phyloP scores from a whole-genome alignment of 139 green algal genomes.

The Pseudopediastrum boryanum region DNA sequence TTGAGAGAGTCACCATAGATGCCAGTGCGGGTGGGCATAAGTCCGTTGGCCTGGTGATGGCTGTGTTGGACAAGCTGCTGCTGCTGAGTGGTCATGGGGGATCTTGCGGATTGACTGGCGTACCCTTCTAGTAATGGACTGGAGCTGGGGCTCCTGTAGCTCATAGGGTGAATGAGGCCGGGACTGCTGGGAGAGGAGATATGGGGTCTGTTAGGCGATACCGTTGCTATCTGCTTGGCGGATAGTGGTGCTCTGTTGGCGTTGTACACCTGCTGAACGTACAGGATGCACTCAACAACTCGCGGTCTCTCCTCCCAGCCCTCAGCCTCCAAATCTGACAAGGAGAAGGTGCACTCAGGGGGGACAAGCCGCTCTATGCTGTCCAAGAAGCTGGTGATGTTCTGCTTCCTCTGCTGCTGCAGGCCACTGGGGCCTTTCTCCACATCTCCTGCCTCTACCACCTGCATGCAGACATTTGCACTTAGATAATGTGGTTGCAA shows the following conservation, averaged over 20 bases:
- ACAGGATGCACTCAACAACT: constrained; percentile 71
- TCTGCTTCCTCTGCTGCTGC: constrained; percentile 40
- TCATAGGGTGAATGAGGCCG: too few relatives aligned
- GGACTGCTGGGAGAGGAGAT: too few relatives aligned
- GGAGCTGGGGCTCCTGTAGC: too few relatives aligned
- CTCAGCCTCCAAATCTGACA: constrained; percentile 59
- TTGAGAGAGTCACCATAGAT: constrained; percentile 1
- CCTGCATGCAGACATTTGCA: not conserved
- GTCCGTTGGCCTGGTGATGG: constrained; percentile 34
- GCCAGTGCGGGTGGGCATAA: not conserved
- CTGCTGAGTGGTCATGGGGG: not conserved
- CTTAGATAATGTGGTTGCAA: constrained; percentile 23
- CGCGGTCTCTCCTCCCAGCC: constrained; percentile 48
- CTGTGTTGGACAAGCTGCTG: not conserved
- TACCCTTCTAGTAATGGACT: too few relatives aligned
- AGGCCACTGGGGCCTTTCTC: constrained; percentile 15
- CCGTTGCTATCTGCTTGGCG: too few relatives aligned
- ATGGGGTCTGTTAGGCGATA: too few relatives aligned
- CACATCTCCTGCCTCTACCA: constrained; percentile 4
- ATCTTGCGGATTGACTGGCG: too few relatives aligned
- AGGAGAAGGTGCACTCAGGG: constrained; percentile 50
- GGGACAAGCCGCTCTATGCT: constrained; percentile 46
- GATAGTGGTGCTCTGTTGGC: too few relatives aligned
- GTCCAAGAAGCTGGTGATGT: constrained; percentile 62
- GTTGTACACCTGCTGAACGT: constrained; percentile 33